Conservation (phyloP, 768 basidiomycete species). For the Pleurotus eryngii region DNA sequence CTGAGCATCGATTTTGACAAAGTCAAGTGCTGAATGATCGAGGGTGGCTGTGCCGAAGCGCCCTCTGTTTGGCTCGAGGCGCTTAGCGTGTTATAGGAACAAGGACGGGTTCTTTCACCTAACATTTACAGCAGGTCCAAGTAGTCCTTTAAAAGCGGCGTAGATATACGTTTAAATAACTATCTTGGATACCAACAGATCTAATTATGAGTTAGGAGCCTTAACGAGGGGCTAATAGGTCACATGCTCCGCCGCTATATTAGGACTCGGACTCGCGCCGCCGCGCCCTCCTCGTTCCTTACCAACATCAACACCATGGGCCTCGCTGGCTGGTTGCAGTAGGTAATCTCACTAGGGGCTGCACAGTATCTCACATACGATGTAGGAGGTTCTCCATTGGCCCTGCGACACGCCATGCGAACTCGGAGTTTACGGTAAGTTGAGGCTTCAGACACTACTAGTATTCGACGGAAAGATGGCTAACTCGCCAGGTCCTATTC, state of each 20-base stretch:
- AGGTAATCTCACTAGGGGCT: neutral
- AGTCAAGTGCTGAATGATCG: neutral
- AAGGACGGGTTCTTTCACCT: no score
- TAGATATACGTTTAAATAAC: no score
- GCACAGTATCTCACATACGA: neutral
- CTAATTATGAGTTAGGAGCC: no score
- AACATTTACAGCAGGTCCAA: no score
- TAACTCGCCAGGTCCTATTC: neutral
- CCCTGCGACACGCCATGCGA: neutral
- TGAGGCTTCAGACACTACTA: neutral
- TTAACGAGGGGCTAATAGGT: no score
- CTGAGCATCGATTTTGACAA: constrained; percentile 9
- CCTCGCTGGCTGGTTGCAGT: neutral
- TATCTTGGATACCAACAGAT: no score
- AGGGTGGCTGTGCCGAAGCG: neutral
- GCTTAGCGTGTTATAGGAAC: neutral
- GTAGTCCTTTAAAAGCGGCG: no score
- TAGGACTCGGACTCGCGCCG: no score
- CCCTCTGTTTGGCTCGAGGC: neutral
- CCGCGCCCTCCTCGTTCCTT: neutral
- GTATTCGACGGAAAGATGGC: neutral
- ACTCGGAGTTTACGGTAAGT: constrained; percentile 1
- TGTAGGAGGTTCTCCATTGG: neutral
- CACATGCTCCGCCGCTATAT: no score
- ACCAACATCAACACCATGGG: neutral